Evolutionary conservation across 1,284 basidiomycete genomes (phyloP).

Genomic region (Tranzscheliella williamsii): DNA sequence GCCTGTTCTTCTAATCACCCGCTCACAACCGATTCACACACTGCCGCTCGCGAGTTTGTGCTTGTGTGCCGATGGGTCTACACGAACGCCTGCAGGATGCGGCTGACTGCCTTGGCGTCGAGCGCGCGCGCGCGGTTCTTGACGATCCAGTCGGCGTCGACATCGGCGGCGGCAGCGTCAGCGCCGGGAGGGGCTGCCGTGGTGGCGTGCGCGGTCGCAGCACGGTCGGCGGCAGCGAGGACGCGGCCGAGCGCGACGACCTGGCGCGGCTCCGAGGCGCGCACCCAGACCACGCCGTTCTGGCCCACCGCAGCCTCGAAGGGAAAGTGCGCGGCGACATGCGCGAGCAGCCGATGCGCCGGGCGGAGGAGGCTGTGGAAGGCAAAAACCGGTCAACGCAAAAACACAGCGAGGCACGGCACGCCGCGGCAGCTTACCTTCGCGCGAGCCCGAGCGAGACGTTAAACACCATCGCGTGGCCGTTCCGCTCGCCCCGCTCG

Average conservation of each 20-base stretch:
- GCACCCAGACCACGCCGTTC: conserved; percentile 55
- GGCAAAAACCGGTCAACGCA: neutral
- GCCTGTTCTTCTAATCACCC: conserved; percentile 33
- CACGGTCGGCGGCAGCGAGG: conserved; percentile 34
- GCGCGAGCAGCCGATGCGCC: conserved; percentile 33
- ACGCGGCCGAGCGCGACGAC: conserved; percentile 47
- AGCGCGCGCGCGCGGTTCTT: conserved; percentile 11
- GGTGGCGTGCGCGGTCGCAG: neutral
- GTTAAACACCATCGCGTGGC: conserved; percentile 28
- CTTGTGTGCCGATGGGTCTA: no score
- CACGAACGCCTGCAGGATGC: conserved; percentile 13
- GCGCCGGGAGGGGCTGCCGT: neutral
- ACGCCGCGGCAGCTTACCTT: conserved; percentile 33
- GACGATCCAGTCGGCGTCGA: conserved; percentile 18
- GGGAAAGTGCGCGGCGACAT: conserved; percentile 46
- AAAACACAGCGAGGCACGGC: no score
- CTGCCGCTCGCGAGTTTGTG: no score
- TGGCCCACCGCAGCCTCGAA: conserved; percentile 56
- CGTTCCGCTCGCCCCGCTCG: conserved; percentile 22
- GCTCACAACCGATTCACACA: no score
- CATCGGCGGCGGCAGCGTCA: neutral
- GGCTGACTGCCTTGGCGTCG: conserved; percentile 9
- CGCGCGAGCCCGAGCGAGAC: conserved; percentile 29
- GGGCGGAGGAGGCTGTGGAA: conserved; percentile 32
- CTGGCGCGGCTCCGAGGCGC: conserved; percentile 33